phyloP scores from a whole-genome alignment of 306 rosid genomes.

The Trifolium fragiferum region DNA sequence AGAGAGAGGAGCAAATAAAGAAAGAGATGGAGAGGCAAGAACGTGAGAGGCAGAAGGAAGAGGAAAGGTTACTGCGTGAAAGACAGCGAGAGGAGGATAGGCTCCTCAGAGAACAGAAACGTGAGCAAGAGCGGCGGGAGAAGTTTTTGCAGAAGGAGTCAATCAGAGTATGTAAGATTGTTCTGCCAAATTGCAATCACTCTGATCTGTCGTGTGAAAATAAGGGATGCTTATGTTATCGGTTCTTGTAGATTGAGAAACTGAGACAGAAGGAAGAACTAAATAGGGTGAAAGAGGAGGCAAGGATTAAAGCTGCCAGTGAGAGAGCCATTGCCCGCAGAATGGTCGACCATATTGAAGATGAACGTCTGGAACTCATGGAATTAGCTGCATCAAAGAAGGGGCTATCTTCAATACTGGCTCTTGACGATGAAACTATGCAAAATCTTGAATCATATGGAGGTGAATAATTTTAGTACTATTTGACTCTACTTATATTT shows the following conservation, averaged over 20 bases:
- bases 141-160: constrained; percentile 76
- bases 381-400: constrained; percentile 72
- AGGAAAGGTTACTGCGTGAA: constrained; percentile 79
- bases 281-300: constrained; percentile 70
- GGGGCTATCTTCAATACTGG: constrained; percentile 63
- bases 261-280: constrained; percentile 74
- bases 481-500: constrained; percentile 10
- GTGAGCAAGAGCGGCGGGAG: constrained; percentile 70
- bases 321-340: constrained; percentile 76
- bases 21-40: constrained; percentile 78
- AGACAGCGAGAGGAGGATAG: constrained; percentile 79
- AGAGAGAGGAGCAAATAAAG: constrained; percentile 78
- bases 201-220: constrained; percentile 28
- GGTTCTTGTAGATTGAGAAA: constrained; percentile 63
- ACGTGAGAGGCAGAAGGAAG: constrained; percentile 79
- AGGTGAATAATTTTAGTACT: constrained; percentile 50
- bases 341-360: constrained; percentile 75
- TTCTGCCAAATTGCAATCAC: constrained; percentile 23
- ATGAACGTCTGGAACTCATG: constrained; percentile 82
- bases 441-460: constrained; percentile 65
- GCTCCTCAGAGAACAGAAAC: constrained; percentile 70
- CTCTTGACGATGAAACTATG: constrained; percentile 66
- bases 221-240: constrained; percentile 35
- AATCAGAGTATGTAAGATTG: constrained; percentile 60
- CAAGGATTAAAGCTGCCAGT: constrained; percentile 74